A percentile compares a stretch with the other conserved stretches of the same genome.
Evolutionary conservation across 495 filamentous ascomycete genomes (phyloP).

Genomic region (Neurospora sublineolata): DNA sequence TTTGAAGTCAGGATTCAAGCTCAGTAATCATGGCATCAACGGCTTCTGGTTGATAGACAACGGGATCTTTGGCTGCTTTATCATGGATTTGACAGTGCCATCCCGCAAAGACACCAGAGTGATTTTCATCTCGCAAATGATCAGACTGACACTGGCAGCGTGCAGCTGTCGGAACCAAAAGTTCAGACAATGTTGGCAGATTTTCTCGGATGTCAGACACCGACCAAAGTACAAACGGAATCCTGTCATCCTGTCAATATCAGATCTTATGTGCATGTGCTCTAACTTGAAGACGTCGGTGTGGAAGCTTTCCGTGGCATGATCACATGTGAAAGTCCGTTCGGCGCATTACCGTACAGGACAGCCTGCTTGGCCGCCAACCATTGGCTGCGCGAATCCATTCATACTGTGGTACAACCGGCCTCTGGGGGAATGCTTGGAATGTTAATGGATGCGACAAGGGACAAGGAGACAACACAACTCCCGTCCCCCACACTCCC

Average conservation of each 20-base stretch:
- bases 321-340: background rate
- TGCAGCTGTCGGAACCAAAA: background rate
- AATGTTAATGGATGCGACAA: background rate
- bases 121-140: background rate
- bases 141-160: background rate
- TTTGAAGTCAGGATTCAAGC: background rate
- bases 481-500: background rate
- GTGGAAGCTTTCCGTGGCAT: background rate
- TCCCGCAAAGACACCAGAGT: background rate
- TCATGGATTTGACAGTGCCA: background rate
- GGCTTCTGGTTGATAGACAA: background rate
- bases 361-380: background rate
- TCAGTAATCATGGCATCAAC: background rate
- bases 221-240: background rate
- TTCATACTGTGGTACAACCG: background rate
- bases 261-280: background rate
- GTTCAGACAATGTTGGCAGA: background rate
- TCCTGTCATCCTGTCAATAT: background rate
- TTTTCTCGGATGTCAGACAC: background rate
- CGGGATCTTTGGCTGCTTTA: background rate
- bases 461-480: background rate
- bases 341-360: background rate
- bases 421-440: background rate
- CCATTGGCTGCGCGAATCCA: background rate
- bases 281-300: background rate